Conservation (phyloP, 768 basidiomycete species). For the Pleurotus sapidus region DNA sequence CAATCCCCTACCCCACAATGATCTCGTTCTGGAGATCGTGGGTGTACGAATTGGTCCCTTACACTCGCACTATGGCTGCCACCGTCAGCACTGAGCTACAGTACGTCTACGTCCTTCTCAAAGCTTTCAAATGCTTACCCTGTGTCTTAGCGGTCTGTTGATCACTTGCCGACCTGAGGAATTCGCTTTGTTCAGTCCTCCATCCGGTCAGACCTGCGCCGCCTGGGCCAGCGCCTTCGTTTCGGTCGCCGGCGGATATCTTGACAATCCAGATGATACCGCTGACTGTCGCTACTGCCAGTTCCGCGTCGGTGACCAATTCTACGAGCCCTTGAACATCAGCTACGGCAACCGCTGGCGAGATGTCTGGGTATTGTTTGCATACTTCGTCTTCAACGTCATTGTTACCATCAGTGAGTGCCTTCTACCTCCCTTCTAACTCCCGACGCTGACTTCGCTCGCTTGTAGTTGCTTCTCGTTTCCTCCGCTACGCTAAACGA, state of each 20-base stretch:
- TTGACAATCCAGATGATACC: conserved; percentile 64
- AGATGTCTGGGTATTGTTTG: conserved; percentile 63
- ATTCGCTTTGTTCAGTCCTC: conserved; percentile 70
- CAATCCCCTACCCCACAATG: conserved; percentile 65
- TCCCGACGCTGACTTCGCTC: neutral
- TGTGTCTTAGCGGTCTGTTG: conserved; percentile 45
- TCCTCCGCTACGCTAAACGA: conserved; percentile 69
- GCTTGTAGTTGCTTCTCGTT: conserved; percentile 58
- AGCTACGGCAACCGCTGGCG: conserved; percentile 60
- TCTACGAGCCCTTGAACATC: conserved; percentile 68
- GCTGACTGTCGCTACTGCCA: conserved; percentile 71
- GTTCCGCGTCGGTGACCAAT: conserved; percentile 53
- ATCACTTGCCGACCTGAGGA: conserved; percentile 69
- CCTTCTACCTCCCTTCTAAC: conserved; percentile 4
- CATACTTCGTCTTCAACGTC: conserved; percentile 72
- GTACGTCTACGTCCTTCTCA: conserved; percentile 28
- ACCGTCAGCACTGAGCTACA: conserved; percentile 79
- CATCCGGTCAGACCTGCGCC: conserved; percentile 67
- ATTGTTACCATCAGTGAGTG: conserved; percentile 47
- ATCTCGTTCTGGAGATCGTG: conserved; percentile 72
- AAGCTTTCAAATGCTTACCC: conserved; percentile 10
- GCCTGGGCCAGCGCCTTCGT: conserved; percentile 74
- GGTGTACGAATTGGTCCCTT: conserved; percentile 73
- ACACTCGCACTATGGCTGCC: conserved; percentile 66
- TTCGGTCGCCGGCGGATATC: conserved; percentile 61